Evolutionary conservation across 805 yeast species (phyloP), one percentile per base, ranked within the genome.

Genomic region (Torulaspora maleeae): DNA sequence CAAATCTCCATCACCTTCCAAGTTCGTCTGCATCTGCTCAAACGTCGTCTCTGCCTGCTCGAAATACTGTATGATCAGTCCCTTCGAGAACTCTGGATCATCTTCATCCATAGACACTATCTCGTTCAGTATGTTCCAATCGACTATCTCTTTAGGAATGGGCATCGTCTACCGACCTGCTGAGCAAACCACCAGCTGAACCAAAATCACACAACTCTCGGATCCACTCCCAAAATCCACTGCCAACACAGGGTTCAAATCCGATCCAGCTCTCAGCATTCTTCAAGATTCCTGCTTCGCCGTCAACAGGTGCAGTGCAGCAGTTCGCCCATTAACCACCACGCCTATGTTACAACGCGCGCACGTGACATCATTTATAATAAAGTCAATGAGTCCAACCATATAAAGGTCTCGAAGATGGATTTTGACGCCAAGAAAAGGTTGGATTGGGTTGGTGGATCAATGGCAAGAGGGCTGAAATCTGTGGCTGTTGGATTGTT

Each of bases 81-180:
- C 76, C 56, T 79, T 73, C 27, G 91, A 82, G 71, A 93, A 93
- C 6, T 88, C 96, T 48, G 90, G 93, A 60, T 86, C 95, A 58
- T 91, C 98, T 60, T 91, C 96, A 66, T 93, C 99, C 97, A 93
- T 90, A 43, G 86, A 82, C 41, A 90, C 77, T 47, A 93, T 74
- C 70, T 93, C 98, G 45, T 82, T 79, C 62, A 93, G 83, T 24
- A 89, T 91, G 35, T 77, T 71, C 96, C 96, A 88, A 63, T 89
- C 90, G 49, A 93, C 82, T 51, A 86, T 71, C 33, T 86, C 95
- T 8, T 80, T 45, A 63, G 54, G 64, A 24, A 61, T 56, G 17
- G 39, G 36, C 43, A 39, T 39, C 6, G 12, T 15, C 35, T 15
- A 16, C 35, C 35, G 20, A 32, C 17, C 34, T 32, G 9, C 20